These are phyloP conservation scores for Drosera spatulata DNA, from an alignment of 179 eudicot species.

Conservation along the genomic window DNA sequence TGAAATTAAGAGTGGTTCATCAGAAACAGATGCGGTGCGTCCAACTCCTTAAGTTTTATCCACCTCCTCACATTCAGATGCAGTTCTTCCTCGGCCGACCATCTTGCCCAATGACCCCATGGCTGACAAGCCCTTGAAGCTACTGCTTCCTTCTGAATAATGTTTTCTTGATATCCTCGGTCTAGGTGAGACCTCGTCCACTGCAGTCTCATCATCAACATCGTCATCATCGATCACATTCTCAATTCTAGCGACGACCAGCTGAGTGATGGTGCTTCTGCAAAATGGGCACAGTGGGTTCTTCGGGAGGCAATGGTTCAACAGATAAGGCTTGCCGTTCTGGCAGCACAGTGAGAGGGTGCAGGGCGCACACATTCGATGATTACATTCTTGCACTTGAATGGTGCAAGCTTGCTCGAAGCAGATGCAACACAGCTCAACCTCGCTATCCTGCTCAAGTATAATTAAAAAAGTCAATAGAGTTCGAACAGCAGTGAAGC, in stretches of 20 bases:
- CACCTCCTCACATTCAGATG: too few relatives aligned
- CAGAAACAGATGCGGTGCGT: too few relatives aligned
- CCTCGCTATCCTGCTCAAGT: constrained; percentile 45
- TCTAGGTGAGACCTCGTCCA: constrained; percentile 29
- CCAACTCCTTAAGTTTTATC: too few relatives aligned
- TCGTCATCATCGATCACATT: constrained; percentile 10
- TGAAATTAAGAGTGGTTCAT: too few relatives aligned
- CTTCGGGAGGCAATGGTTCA: constrained; percentile 26
- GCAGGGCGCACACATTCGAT: constrained; percentile 96
- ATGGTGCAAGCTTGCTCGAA: constrained; percentile 85
- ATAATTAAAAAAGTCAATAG: neutral
- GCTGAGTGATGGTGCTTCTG: constrained; percentile 63
- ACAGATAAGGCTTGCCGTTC: constrained; percentile 72
- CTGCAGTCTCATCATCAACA: constrained; percentile 13
- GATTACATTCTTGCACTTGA: constrained; percentile 89
- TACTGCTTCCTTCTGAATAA: neutral
- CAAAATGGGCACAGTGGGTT: constrained; percentile 92
- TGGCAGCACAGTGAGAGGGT: constrained; percentile 95
- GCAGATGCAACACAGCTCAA: constrained; percentile 86
- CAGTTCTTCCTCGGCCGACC: too few relatives aligned
- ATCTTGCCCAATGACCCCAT: too few relatives aligned
- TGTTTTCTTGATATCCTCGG: constrained; percentile 44
- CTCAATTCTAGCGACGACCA: constrained; percentile 45
- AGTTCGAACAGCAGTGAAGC: neutral
- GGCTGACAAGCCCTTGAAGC: too few relatives aligned